Evolutionary conservation across 2,329 filamentous ascomycete genomes (phyloP), one percentile per base, ranked within the genome.

Genomic region (Colletotrichum truncatum): DNA sequence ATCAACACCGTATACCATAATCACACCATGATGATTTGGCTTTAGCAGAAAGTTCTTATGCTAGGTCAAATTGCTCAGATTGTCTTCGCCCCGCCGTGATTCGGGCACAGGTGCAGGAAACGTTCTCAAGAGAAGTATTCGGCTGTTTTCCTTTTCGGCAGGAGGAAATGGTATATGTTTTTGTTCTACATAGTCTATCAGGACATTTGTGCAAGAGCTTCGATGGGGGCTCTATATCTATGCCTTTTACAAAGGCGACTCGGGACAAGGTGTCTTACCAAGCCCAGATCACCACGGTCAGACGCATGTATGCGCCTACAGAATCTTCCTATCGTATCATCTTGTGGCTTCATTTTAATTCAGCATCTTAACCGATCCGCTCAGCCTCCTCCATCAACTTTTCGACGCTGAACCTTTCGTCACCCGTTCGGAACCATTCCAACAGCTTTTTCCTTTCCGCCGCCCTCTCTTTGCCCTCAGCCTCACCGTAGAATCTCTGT

Each of bases 371-470:
- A 54, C 81, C 86, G 74, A 97, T 81, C 79, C 89, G 93, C 85
- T 98, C 94, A 1, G 93, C 90, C 83, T 98, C 95, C 70, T 97
- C 93, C 67, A 99, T 78, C 73, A 99, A 77, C 77, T 90, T 89
- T 76, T 98, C 92, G 6, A 99, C 85, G 70, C 87, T 93, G 75
- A 99, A 99, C 55, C 84, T 84, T 63, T 80, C 80, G 78, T 97
- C 94, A 0, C 95, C 96, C 21, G 82, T 84, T 1, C 87, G 91
- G 77, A 99, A 99, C 85, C 91, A 90, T 77, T 93, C 89, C 75
- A 98, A 77, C 75, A 99, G 76, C 77, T 85, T 85, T 74, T 85
- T 88, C 80, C 92, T 90, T 69, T 87, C 86, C 67, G 84, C 84
- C 1, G 79, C 82, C 70, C 89, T 89, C 75, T 88, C 86, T 46